Percentiles rank a stretch among this genome's conserved stretches.
These are phyloP conservation scores for Cymbopogon citratus DNA, from an alignment of 176 grass and related monocot genomes.

Conservation along the genomic window DNA sequence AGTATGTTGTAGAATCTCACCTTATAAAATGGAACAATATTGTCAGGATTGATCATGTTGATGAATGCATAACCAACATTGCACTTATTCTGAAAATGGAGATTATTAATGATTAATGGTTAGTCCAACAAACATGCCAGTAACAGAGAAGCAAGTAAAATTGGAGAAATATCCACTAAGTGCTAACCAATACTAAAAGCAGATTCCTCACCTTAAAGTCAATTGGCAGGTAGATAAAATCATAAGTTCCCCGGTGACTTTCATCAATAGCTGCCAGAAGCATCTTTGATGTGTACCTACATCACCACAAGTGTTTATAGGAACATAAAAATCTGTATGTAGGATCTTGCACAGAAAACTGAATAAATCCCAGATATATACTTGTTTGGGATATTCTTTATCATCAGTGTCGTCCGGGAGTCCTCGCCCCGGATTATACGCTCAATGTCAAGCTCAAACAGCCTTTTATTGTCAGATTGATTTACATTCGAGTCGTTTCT, in stretches of 20 bases:
- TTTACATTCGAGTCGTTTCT: slow-evolving; percentile 63
- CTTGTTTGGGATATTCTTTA: slow-evolving; percentile 99
- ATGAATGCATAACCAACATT: slow-evolving; percentile 98
- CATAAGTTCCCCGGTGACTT: slow-evolving; percentile 83
- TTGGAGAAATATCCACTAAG: not conserved
- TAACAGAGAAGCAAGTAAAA: slow-evolving; percentile 4
- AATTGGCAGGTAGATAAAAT: slow-evolving; percentile 97
- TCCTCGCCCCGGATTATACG: slow-evolving; percentile 67
- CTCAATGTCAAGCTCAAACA: slow-evolving; percentile 87
- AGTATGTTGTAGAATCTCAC: slow-evolving; percentile 37
- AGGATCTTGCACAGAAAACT: slow-evolving; percentile 39
- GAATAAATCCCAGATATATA: slow-evolving; percentile 32
- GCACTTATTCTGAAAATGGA: slow-evolving; percentile 83
- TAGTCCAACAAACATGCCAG: slow-evolving; percentile 5
- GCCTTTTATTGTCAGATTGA: slow-evolving; percentile 84
- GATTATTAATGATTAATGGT: slow-evolving; percentile 13
- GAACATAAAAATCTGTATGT: slow-evolving; percentile 32
- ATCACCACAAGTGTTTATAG: slow-evolving; percentile 13
- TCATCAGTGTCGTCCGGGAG: slow-evolving; percentile 84
- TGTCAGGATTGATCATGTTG: slow-evolving; percentile 84
- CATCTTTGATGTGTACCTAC: slow-evolving; percentile 99
- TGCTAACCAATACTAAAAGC: not conserved
- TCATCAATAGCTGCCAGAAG: slow-evolving; percentile 94
- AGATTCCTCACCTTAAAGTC: slow-evolving; percentile 73
- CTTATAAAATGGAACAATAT: slow-evolving; percentile 94